Percentiles rank a stretch among this genome's conserved stretches.
phyloP scores from a whole-genome alignment of 2,329 filamentous ascomycete species.

The Colletotrichum tamarilloi region DNA sequence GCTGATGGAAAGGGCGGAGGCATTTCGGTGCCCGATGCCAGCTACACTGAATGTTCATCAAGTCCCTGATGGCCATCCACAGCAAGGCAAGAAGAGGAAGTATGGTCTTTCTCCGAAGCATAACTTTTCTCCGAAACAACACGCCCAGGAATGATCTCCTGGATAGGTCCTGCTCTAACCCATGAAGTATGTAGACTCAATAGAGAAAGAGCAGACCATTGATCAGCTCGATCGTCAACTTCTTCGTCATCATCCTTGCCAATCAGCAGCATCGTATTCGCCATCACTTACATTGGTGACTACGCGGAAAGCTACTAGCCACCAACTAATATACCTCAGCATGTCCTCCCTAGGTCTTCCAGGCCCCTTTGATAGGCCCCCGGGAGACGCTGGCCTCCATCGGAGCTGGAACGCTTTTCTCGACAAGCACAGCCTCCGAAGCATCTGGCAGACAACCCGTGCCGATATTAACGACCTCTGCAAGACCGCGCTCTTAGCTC shows the following conservation, averaged over 20 bases:
- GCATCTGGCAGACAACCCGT: not conserved
- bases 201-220: not conserved
- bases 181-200: too few species aligned
- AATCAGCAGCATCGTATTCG: not conserved
- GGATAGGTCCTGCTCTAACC: not conserved
- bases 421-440: not conserved
- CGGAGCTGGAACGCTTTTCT: constrained; percentile 3
- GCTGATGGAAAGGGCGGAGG: not conserved
- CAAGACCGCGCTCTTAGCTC: not conserved
- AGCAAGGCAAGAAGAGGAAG: not conserved
- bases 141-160: not conserved
- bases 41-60: not conserved
- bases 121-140: not conserved
- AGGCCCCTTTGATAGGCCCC: not conserved
- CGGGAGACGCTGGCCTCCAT: not conserved
- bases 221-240: not conserved
- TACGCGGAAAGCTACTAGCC: not conserved
- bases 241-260: not conserved
- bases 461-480: not conserved
- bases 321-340: not conserved
- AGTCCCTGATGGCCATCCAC: not conserved
- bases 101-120: not conserved
- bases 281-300: not conserved
- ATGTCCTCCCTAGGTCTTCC: constrained; percentile 12
- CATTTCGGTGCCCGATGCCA: not conserved